Conservation (phyloP, 164 flowering plant genomes). For the Paratinospora sagittata region DNA sequence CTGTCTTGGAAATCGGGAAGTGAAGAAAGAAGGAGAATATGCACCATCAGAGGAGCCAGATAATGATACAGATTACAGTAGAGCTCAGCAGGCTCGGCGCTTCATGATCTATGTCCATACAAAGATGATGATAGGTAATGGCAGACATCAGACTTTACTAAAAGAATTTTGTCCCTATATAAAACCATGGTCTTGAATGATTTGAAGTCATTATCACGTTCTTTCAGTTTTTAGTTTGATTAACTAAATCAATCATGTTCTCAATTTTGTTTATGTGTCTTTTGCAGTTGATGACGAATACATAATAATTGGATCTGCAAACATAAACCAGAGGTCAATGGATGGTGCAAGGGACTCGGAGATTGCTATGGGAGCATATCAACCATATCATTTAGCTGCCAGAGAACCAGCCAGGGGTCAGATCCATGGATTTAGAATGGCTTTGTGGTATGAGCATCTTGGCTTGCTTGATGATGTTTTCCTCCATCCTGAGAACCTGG, state of each 20-base stretch:
- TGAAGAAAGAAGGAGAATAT: slow-evolving; percentile 40
- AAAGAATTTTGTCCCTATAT: background rate
- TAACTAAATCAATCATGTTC: background rate
- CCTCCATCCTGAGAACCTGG: slow-evolving; percentile 43
- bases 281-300: slow-evolving; percentile 80
- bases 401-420: slow-evolving; percentile 52
- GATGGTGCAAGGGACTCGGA: slow-evolving; percentile 80
- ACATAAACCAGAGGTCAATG: slow-evolving; percentile 84
- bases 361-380: slow-evolving; percentile 83
- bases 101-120: slow-evolving; percentile 76
- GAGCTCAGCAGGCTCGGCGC: slow-evolving; percentile 58
- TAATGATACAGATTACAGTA: slow-evolving; percentile 35
- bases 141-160: background rate
- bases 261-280: background rate
- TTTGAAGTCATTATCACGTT: too few species aligned
- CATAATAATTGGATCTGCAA: slow-evolving; percentile 80
- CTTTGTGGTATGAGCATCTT: slow-evolving; percentile 79
- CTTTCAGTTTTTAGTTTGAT: background rate
- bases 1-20: slow-evolving; percentile 36
- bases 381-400: slow-evolving; percentile 53
- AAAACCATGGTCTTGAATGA: background rate
- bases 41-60: slow-evolving; percentile 48
- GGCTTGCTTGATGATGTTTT: slow-evolving; percentile 45
- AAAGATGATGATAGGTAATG: slow-evolving; percentile 70
- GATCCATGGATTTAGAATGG: slow-evolving; percentile 68